A percentile compares a stretch with the other conserved stretches of the same genome.
These are phyloP conservation scores for Leucocoprinus birnbaumii DNA, from an alignment of 768 basidiomycete genomes.

Conservation along the genomic window DNA sequence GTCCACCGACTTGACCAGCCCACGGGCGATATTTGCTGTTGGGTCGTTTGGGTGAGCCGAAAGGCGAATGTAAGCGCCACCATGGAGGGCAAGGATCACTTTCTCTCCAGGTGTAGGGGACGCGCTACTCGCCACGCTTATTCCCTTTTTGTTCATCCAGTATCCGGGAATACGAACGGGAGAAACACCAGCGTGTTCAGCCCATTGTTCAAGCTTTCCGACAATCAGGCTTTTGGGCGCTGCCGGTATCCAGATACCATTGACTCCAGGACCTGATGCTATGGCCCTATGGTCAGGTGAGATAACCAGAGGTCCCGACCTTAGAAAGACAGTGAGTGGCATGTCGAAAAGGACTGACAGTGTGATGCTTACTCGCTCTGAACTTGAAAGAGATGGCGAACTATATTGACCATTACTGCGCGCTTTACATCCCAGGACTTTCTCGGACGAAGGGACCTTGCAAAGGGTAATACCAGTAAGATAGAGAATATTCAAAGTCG, in stretches of 20 bases:
- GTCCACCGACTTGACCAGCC: slow-evolving; percentile 42
- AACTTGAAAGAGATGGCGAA: slow-evolving; percentile 27
- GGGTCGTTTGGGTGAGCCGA: slow-evolving; percentile 56
- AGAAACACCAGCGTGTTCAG: slow-evolving; percentile 33
- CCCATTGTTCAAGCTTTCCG: slow-evolving; percentile 41
- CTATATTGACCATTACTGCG: slow-evolving; percentile 30
- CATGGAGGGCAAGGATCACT: slow-evolving; percentile 61
- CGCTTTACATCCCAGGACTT: slow-evolving; percentile 44
- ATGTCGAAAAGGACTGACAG: neutral
- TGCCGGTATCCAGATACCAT: slow-evolving; percentile 48
- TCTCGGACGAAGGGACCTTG: slow-evolving; percentile 40
- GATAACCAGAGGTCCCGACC: slow-evolving; percentile 30
- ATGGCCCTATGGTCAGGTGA: slow-evolving; percentile 40
- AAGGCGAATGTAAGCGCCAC: slow-evolving; percentile 52
- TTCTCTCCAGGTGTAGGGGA: slow-evolving; percentile 48
- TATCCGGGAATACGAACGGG: slow-evolving; percentile 52
- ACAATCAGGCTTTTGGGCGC: slow-evolving; percentile 35
- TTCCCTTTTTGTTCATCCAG: slow-evolving; percentile 46
- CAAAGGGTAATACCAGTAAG: neutral
- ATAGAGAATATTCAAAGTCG: neutral
- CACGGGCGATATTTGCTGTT: slow-evolving; percentile 41
- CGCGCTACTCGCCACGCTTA: slow-evolving; percentile 29
- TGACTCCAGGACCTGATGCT: slow-evolving; percentile 33
- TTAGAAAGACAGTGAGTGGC: slow-evolving; percentile 13
- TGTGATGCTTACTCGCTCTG: slow-evolving; percentile 23